phyloP scores from a whole-genome alignment of 306 rosid genomes.

The Nissolia schottii region DNA sequence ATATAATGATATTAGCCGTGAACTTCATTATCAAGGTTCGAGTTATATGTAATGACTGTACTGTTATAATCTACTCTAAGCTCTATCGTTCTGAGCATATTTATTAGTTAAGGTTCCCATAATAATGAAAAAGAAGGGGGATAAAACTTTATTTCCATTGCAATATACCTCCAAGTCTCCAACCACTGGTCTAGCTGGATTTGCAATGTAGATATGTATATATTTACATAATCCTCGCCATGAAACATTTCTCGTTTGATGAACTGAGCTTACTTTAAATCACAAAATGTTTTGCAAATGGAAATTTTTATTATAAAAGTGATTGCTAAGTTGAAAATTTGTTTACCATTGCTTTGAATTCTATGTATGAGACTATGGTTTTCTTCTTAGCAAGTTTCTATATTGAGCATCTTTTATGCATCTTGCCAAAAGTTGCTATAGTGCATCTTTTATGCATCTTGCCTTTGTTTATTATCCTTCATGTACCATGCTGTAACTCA shows the following conservation, averaged over 20 bases:
- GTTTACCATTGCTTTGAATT: background rate
- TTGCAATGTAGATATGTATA: background rate
- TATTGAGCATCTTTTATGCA: background rate
- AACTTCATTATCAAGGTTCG: background rate
- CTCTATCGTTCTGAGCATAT: background rate
- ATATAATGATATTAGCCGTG: background rate
- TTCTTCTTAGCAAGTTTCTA: background rate
- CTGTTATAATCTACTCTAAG: background rate
- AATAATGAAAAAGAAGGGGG: background rate
- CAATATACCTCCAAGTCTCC: background rate
- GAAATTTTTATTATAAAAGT: background rate
- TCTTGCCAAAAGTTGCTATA: background rate
- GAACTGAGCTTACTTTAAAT: background rate
- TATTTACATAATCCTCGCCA: background rate
- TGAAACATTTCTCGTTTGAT: constrained; percentile 6
- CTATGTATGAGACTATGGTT: background rate
- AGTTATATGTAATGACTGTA: background rate
- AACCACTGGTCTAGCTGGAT: background rate
- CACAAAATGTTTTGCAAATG: background rate
- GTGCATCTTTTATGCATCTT: background rate
- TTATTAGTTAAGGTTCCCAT: background rate
- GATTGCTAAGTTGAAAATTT: background rate
- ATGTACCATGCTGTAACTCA: background rate
- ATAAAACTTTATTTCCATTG: constrained; percentile 2
- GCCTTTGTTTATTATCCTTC: background rate